Base-by-base conservation (phyloP, 805 yeast genomes). In the Suhomyces sp. region DNA sequence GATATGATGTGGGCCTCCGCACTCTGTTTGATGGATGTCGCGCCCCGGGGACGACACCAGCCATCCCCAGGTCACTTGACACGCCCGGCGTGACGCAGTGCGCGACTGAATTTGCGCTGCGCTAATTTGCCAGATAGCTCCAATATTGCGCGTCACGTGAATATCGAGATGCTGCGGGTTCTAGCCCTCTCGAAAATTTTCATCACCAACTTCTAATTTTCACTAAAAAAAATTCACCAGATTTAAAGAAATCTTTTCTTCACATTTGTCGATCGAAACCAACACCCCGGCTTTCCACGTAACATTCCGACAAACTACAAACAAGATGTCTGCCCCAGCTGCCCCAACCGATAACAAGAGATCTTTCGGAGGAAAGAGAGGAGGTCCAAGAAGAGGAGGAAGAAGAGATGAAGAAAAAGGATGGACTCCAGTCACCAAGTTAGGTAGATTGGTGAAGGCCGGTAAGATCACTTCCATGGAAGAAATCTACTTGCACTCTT, bases 351-450 rank as follows among this genome's bases (percentile, higher is more conserved):
- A 22, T 23, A 44, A 36, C 42, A 76, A 70, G 69, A 78, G 82
- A 77, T 60, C 64, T 66, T 74, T 76, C 66, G 86, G 85, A 61
- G 78, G 79, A 77, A 83, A 84, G 72, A 85, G 90, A 78, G 66
- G 69, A 42, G 81, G 79, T 57, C 68, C 67, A 61, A 67, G 72
- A 62, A 67, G 76, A 65, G 87, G 92, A 69, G 81, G 88, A 75
- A 84, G 92, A 78, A 82, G 82, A 71, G 84, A 82, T 66, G 97
- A 93, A 82, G 98, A 94, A 86, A 92, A 93, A 85, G 97, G 96
- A 72, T 94, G 99, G 99, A 86, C 86, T 72, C 99, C 99, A 83
- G 98, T 94, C 77, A 94, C 99, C 94, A 94, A 94, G 87, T 89
- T 94, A 77, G 99, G 99, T 82, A 93, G 99, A 88, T 87, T 94